phyloP scores from a whole-genome alignment of 768 basidiomycete genomes.

The Kwoniella botswanensis region DNA sequence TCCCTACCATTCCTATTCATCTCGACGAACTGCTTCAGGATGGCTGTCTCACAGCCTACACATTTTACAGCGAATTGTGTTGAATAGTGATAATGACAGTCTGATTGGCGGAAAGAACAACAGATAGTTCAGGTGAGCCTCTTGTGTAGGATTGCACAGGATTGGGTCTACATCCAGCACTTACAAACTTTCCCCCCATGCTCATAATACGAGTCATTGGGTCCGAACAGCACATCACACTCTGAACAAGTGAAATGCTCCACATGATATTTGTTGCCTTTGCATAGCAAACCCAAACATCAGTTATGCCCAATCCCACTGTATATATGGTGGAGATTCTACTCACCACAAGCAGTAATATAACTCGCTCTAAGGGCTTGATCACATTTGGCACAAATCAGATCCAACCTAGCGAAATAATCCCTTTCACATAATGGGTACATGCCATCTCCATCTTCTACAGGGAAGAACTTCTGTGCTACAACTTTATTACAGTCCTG shows the following conservation, averaged over 20 bases:
- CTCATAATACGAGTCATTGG: constrained; percentile 98
- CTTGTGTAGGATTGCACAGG: not conserved
- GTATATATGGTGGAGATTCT: not conserved
- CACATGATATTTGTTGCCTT: constrained; percentile 98
- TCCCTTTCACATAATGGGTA: constrained; percentile 97
- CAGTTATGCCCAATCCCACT: constrained; percentile 65
- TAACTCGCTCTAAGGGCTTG: constrained; percentile 94
- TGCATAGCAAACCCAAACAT: not conserved
- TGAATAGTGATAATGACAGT: constrained; percentile 98
- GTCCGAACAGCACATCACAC: constrained; percentile 93
- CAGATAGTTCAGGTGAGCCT: not conserved
- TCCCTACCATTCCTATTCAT: constrained; percentile 98
- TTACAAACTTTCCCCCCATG: constrained; percentile 89
- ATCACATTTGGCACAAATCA: constrained; percentile 95
- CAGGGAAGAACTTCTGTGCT: constrained; percentile 97
- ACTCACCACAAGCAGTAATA: constrained; percentile 97
- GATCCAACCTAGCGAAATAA: constrained; percentile 92
- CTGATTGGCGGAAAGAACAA: constrained; percentile 28
- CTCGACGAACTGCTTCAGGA: constrained; percentile 98
- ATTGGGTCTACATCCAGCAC: constrained; percentile 26
- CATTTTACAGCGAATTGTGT: constrained; percentile 98
- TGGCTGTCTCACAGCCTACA: constrained; percentile 94
- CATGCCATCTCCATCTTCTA: constrained; percentile 88
- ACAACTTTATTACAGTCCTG: constrained; percentile 97
- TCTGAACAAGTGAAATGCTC: constrained; percentile 99